phyloP scores from a whole-genome alignment of 1,139 yeast species.

The Suhomyces wounanorum region DNA sequence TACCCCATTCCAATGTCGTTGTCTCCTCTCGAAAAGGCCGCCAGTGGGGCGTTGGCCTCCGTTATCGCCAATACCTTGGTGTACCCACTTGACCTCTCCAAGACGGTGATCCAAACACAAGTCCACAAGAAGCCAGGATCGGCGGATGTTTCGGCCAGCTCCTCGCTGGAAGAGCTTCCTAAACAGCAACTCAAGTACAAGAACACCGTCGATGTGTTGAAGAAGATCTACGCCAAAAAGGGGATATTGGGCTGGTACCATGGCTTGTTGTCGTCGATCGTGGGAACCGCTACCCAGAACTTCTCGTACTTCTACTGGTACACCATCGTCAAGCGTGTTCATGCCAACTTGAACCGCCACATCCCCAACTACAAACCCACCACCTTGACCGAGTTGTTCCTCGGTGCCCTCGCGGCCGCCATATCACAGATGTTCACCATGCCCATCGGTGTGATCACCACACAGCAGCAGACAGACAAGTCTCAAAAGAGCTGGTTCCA shows the following conservation, averaged over 20 bases:
- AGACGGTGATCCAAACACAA: constrained; percentile 75
- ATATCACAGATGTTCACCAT: constrained; percentile 80
- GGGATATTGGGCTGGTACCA: constrained; percentile 77
- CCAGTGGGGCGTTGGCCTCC: constrained; percentile 85
- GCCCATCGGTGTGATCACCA: constrained; percentile 81
- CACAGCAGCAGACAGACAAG: constrained; percentile 75
- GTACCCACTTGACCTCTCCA: constrained; percentile 73
- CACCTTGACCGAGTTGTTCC: constrained; percentile 69
- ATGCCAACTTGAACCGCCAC: constrained; percentile 46
- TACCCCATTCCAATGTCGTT: constrained; percentile 36
- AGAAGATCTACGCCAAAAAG: constrained; percentile 54
- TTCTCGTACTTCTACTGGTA: constrained; percentile 90
- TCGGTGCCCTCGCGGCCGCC: constrained; percentile 87
- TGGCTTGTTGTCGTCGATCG: constrained; percentile 68
- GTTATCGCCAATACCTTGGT: constrained; percentile 78
- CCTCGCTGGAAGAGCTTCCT: constrained; percentile 11
- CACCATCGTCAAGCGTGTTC: constrained; percentile 65
- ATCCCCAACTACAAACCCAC: constrained; percentile 45
- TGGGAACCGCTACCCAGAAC: constrained; percentile 78
- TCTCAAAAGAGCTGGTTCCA: constrained; percentile 43
- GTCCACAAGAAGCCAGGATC: constrained; percentile 29
- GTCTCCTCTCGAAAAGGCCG: constrained; percentile 69
- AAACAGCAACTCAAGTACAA: constrained; percentile 46
- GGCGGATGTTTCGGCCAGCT: constrained; percentile 13
- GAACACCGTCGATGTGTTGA: constrained; percentile 64